Evolutionary conservation across 2,329 filamentous ascomycete species (phyloP), one percentile per base, ranked within the genome.

Genomic region (Diaporthe sp.): DNA sequence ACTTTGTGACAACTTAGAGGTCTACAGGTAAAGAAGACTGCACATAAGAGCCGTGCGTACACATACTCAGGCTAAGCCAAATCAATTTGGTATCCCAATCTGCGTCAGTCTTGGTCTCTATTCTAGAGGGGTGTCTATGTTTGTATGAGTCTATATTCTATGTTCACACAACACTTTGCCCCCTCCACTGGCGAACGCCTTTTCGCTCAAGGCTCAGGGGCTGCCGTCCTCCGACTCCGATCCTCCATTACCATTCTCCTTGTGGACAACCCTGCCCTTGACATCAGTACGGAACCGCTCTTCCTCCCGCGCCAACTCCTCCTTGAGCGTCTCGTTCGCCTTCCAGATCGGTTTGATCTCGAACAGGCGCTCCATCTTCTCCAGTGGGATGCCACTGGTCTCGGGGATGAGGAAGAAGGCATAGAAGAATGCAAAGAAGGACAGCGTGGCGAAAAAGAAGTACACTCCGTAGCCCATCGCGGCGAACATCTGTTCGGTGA

Each of bases 391-490:
- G 49, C 88, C 86, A 84, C 93, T 93, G 4, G 92, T 94, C 84
- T 94, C 92, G 0, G 92, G 92, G 0, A 93, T 79, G 60, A 91
- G 85, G 85, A 92, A 92, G 80, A 86, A 93, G 37, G 92, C 88
- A 77, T 92, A 94, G 72, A 90, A 76, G 72, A 88, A 85, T 0
- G 90, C 90, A 13, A 88, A 75, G 17, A 93, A 82, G 87, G 92
- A 92, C 67, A 93, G 85, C 0, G 88, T 86, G 2, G 91, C 92
- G 78, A 94, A 94, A 86, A 94, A 93, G 79, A 93, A 90, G 83
- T 92, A 94, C 0, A 93, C 91, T 34, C 91, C 92, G 79, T 90
- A 93, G 31, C 85, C 85, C 86, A 90, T 88, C 7, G 85, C 83
- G 42, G 85, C 80, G 78, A 92, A 90, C 90, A 93, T 93, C 78